Evolutionary conservation across 2,329 filamentous ascomycete genomes (phyloP).

Genomic region (Aspergillus carbonarius): DNA sequence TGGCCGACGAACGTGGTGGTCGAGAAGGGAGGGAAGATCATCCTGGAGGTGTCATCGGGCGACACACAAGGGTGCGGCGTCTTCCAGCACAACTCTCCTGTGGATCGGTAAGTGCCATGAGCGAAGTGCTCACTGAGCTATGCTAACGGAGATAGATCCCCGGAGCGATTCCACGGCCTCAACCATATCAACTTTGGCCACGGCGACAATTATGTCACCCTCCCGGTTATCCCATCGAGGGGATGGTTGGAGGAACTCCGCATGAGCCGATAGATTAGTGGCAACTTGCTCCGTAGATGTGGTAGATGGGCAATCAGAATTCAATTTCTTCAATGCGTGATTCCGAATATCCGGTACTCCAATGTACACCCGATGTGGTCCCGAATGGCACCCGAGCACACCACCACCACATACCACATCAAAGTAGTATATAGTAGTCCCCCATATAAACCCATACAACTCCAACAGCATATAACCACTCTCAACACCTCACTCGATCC

Average conservation of each 20-base stretch:
- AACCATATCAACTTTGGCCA: slow-evolving; percentile 53
- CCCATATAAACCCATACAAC: neutral
- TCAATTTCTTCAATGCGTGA: neutral
- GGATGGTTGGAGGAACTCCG: neutral
- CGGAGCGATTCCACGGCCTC: slow-evolving; percentile 46
- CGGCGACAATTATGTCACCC: slow-evolving; percentile 48
- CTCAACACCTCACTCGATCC: neutral
- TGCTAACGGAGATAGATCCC: slow-evolving; percentile 32
- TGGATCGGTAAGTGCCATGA: slow-evolving; percentile 28
- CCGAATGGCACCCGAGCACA: slow-evolving; percentile 17
- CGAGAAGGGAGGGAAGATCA: slow-evolving; percentile 31
- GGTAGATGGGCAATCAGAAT: neutral
- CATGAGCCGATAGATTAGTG: neutral
- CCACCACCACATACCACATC: neutral
- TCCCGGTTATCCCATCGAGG: slow-evolving; percentile 47
- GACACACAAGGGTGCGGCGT: slow-evolving; percentile 55
- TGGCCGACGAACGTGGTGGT: slow-evolving; percentile 42
- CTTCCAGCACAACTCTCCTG: slow-evolving; percentile 48
- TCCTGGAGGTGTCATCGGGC: slow-evolving; percentile 37
- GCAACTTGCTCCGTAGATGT: neutral
- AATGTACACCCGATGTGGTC: slow-evolving; percentile 20
- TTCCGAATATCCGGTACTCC: neutral
- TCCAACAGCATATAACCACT: neutral
- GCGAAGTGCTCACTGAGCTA: neutral
- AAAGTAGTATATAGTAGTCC: neutral